Base-by-base conservation (phyloP, 306 rosid genomes). In the Rubus idaeus region DNA sequence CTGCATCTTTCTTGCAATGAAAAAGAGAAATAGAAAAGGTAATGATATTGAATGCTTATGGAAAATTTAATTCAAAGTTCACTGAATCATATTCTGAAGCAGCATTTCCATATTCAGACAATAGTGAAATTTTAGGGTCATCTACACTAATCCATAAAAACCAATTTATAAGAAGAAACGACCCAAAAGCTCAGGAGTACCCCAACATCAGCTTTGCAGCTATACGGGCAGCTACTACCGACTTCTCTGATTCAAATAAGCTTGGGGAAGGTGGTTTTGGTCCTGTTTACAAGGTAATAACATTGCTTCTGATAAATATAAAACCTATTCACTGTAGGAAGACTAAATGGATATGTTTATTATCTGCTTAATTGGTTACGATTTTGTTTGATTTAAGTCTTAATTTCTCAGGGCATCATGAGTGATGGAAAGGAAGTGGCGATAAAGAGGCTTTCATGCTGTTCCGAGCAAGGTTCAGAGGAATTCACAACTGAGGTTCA, bases 251-350 rank as follows among this genome's bases (percentile, higher is more conserved):
- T 68, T 77, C 80, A 47, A 89, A 91, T 68, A 80, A 80, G 84
- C 90, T 91, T 35, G 97, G 97, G 30, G 79, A 88, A 83, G 94
- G 90, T 69, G 94, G 97, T 45, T 91, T 89, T 87, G 94, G 97
- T 10, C 86, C 91, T 20, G 94, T 87, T 78, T 91, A 86, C 82
- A 89, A 87, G 89, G 93, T 84, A 47, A 50, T 49, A 10, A 5
- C n/a, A 16, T 41, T 17, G 4, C 9, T 30, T 3, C 3, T 50
- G 12, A 20, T 5, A 18, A 72, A 8, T n/a, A 21, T 1, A 60
- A 60, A 26, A 5, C 41, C 26, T 26, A 2, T 60, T 30, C 18
- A 60, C 41, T 60, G 14, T 60, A 60, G 66, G 20, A 5, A 37
- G 39, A 14, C 45, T 62, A 17, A 13, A 35, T 62, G 20, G 10